These are phyloP conservation scores for Pugionium dolabratum DNA, from an alignment of 345 rosid genomes.

Conservation along the genomic window DNA sequence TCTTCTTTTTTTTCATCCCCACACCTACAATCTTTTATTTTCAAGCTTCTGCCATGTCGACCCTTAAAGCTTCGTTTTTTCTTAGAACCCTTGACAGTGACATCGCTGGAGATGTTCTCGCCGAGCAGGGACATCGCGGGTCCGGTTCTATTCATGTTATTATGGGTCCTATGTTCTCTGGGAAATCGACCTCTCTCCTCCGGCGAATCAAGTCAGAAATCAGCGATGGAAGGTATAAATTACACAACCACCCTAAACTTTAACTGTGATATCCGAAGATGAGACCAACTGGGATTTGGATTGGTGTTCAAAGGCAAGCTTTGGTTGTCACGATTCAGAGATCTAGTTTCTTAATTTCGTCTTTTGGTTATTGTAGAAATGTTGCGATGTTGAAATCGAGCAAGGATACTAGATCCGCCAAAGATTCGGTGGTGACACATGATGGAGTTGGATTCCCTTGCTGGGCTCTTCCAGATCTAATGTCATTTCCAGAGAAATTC, in stretches of 20 bases:
- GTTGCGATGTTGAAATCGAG: constrained; percentile 82
- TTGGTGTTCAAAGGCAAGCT: too few species aligned
- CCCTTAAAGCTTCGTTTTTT: constrained; percentile 44
- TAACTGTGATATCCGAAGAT: too few species aligned
- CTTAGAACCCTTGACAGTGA: constrained; percentile 22
- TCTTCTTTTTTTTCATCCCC: not conserved
- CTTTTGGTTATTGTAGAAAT: constrained; percentile 43
- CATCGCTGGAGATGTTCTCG: not conserved
- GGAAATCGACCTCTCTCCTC: constrained; percentile 91
- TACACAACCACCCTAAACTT: too few species aligned
- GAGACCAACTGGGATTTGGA: too few species aligned
- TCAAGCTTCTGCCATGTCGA: constrained; percentile 41
- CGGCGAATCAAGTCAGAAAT: constrained; percentile 73
- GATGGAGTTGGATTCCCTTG: constrained; percentile 81
- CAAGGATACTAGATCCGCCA: constrained; percentile 71
- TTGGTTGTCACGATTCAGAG: too few species aligned
- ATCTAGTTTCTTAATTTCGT: not conserved
- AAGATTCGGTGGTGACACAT: constrained; percentile 76
- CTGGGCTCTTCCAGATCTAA: constrained; percentile 76
- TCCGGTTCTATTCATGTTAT: constrained; percentile 83
- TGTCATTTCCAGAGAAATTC: constrained; percentile 50
- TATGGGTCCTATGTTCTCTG: constrained; percentile 90
- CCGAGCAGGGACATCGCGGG: constrained; percentile 13
- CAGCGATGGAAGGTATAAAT: constrained; percentile 57
- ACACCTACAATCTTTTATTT: too few species aligned